These are phyloP conservation scores for Teunomyces barrocoloradensis DNA, from an alignment of 805 yeast genomes.

Conservation along the genomic window DNA sequence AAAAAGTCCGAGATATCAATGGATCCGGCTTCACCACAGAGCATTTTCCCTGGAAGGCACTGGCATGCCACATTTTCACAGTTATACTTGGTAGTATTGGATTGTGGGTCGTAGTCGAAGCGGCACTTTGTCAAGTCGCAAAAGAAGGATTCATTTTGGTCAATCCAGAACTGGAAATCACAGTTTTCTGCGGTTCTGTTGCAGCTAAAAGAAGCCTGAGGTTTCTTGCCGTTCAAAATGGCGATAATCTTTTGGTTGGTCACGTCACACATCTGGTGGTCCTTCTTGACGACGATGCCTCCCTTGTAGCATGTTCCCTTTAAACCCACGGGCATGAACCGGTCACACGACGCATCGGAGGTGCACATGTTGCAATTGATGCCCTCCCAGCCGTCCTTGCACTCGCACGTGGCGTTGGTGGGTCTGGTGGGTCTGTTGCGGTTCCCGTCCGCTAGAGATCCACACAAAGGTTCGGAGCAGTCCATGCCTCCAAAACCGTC, in stretches of 20 bases:
- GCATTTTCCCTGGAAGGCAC: constrained; percentile 88
- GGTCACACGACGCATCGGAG: constrained; percentile 71
- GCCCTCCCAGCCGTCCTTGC: constrained; percentile 89
- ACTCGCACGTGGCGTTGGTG: constrained; percentile 56
- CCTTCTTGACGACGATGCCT: constrained; percentile 76
- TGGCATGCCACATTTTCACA: constrained; percentile 81
- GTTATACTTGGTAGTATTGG: constrained; percentile 70
- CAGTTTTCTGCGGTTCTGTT: constrained; percentile 63
- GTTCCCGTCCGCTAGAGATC: constrained; percentile 64
- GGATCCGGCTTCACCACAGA: constrained; percentile 92
- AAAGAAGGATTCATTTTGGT: constrained; percentile 81
- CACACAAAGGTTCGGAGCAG: constrained; percentile 86
- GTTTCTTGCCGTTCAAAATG: constrained; percentile 74
- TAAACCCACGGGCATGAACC: constrained; percentile 82
- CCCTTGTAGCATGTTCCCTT: constrained; percentile 86
- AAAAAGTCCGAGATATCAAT: constrained; percentile 92
- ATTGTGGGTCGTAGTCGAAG: constrained; percentile 57
- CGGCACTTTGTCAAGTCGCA: constrained; percentile 79
- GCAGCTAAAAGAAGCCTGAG: constrained; percentile 92
- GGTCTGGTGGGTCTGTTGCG: constrained; percentile 63
- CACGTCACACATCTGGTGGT: constrained; percentile 92
- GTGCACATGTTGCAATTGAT: constrained; percentile 89
- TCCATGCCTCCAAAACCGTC: constrained; percentile 93
- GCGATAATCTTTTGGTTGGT: constrained; percentile 83
- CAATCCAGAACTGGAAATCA: constrained; percentile 96